Conservation (phyloP, 2,329 filamentous ascomycete species). For the Dothideomycetes sp. region DNA sequence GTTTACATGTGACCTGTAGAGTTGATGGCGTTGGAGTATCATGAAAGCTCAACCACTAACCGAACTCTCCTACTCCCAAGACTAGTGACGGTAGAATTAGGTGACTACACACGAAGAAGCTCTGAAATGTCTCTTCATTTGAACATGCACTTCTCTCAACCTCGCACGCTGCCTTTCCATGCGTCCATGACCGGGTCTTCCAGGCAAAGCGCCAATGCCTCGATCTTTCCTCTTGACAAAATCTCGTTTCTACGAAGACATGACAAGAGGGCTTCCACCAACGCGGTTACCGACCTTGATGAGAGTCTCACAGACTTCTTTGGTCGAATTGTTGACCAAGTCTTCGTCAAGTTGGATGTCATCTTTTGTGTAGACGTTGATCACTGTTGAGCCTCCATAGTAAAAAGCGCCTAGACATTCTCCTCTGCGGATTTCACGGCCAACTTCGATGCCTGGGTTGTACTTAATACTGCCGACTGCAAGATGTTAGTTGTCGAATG, state of each 20-base stretch:
- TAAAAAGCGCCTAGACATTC: slow-evolving; percentile 34
- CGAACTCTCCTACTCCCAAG: background rate
- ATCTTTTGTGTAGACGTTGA: slow-evolving; percentile 30
- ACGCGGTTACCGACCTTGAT: slow-evolving; percentile 32
- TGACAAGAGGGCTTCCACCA: slow-evolving; percentile 13
- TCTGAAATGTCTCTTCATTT: too few species aligned
- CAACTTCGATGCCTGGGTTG: slow-evolving; percentile 27
- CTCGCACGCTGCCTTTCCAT: too few species aligned
- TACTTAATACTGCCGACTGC: slow-evolving; percentile 35
- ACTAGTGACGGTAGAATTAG: too few species aligned
- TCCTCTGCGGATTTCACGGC: slow-evolving; percentile 27
- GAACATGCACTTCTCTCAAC: too few species aligned
- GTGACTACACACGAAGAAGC: too few species aligned
- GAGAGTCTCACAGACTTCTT: slow-evolving; percentile 31
- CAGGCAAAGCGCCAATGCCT: slow-evolving; percentile 4
- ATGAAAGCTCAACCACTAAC: background rate
- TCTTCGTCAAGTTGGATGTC: slow-evolving; percentile 32
- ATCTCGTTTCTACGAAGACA: slow-evolving; percentile 2
- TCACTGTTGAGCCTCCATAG: slow-evolving; percentile 37
- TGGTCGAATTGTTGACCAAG: slow-evolving; percentile 30
- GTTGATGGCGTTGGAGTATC: too few species aligned
- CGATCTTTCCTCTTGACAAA: background rate
- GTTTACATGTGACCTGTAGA: too few species aligned
- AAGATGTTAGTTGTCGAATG: background rate
- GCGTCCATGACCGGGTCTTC: background rate